phyloP scores from a whole-genome alignment of 2,329 filamentous ascomycete genomes.

The Ophiostoma sp. region DNA sequence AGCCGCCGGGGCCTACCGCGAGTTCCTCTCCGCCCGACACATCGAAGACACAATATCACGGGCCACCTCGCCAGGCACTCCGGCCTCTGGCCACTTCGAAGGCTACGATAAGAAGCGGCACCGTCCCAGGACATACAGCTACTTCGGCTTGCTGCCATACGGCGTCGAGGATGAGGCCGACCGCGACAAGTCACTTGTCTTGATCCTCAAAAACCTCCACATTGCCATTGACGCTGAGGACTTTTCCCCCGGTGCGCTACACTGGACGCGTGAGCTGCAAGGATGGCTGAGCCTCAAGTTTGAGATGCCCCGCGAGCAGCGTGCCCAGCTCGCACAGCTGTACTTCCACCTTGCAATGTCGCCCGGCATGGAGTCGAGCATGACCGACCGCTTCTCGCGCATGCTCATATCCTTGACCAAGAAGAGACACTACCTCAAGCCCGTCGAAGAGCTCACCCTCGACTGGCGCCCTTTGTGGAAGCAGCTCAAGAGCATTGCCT shows the following conservation, averaged over 20 bases:
- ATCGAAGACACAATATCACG: conserved; percentile 68
- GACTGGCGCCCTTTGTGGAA: conserved; percentile 93
- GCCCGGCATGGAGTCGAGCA: conserved; percentile 74
- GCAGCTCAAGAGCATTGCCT: conserved; percentile 82
- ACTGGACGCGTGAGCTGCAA: conserved; percentile 95
- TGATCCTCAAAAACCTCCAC: conserved; percentile 90
- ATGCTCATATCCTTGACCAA: conserved; percentile 97
- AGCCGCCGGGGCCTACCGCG: conserved; percentile 34
- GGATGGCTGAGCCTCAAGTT: conserved; percentile 97
- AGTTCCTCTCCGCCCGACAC: conserved; percentile 38
- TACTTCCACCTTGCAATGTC: conserved; percentile 93
- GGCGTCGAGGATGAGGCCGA: conserved; percentile 72
- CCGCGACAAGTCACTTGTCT: conserved; percentile 71
- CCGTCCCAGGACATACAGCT: conserved; percentile 86
- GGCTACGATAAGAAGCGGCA: conserved; percentile 59
- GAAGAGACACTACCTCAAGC: conserved; percentile 91
- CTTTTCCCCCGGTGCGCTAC: conserved; percentile 85
- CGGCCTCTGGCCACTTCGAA: conserved; percentile 44
- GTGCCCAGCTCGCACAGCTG: conserved; percentile 77
- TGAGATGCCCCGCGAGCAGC: conserved; percentile 79
- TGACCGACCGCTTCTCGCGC: conserved; percentile 85
- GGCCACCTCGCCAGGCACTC: conserved; percentile 74
- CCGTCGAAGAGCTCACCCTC: conserved; percentile 79
- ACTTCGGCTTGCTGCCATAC: conserved; percentile 87
- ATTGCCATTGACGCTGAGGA: conserved; percentile 87